Conservation (phyloP, 2,329 filamentous ascomycete species). For the Colletotrichum horii region DNA sequence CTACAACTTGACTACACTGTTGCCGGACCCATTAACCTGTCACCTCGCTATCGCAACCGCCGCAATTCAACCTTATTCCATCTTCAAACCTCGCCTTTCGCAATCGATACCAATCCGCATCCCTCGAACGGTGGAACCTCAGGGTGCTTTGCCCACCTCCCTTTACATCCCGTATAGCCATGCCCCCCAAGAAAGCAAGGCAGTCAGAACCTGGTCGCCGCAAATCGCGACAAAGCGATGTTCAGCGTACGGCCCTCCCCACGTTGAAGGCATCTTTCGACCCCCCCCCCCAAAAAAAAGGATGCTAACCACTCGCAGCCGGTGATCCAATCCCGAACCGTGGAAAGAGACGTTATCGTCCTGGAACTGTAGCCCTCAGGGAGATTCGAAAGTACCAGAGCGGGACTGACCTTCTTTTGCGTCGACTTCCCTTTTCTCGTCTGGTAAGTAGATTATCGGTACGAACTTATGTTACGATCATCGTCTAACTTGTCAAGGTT, state of each 20-base stretch:
- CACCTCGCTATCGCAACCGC: not conserved
- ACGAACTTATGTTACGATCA: not conserved
- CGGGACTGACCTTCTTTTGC: conserved; percentile 84
- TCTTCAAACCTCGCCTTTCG: not conserved
- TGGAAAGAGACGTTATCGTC: conserved; percentile 70
- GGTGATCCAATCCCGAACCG: conserved; percentile 73
- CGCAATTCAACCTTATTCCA: not conserved
- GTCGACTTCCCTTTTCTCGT: conserved; percentile 80
- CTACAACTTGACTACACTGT: not conserved
- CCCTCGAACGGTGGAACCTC: not conserved
- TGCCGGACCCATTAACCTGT: not conserved
- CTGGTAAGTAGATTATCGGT: conserved; percentile 53
- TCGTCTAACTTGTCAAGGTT: conserved; percentile 43
- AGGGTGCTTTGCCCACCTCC: not conserved
- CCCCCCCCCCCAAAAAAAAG: too few relatives aligned
- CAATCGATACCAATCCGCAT: not conserved
- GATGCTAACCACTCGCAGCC: conserved; percentile 52
- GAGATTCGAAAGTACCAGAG: conserved; percentile 93
- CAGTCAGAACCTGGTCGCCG: conserved; percentile 23
- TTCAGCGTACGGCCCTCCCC: conserved; percentile 40
- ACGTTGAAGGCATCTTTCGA: not conserved
- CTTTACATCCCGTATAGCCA: not conserved
- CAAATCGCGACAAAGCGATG: conserved; percentile 41
- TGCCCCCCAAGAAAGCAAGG: conserved; percentile 16
- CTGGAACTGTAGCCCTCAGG: conserved; percentile 84